Evolutionary conservation across 805 yeast species (phyloP).

Genomic region (Kuraishia piskuri): DNA sequence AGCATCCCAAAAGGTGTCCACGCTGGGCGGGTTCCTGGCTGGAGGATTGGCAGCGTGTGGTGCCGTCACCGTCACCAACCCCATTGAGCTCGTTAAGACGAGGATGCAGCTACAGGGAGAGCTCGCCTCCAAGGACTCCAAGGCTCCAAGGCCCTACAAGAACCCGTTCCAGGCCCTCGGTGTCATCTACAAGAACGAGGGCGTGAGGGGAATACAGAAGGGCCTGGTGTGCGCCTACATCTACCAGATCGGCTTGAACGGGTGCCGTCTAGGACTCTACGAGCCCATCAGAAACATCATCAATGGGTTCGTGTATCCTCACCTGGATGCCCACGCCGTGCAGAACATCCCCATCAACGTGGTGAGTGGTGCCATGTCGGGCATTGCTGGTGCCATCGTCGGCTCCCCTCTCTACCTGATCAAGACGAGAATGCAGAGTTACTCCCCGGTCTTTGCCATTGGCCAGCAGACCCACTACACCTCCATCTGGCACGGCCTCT

Average conservation of each 20-base stretch:
- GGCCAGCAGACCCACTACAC: conserved; percentile 92
- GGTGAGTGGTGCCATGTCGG: conserved; percentile 73
- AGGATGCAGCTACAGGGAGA: conserved; percentile 98
- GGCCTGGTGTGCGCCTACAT: conserved; percentile 85
- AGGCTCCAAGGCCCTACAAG: conserved; percentile 49
- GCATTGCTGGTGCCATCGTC: conserved; percentile 78
- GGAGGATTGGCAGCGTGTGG: conserved; percentile 96
- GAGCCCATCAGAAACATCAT: conserved; percentile 70
- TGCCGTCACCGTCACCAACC: conserved; percentile 95
- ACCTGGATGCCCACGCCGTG: conserved; percentile 34
- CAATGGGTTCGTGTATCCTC: conserved; percentile 48
- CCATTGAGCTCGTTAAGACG: conserved; percentile 90
- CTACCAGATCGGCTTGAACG: conserved; percentile 87
- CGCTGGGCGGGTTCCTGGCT: conserved; percentile 76
- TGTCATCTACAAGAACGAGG: conserved; percentile 71
- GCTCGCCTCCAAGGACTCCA: conserved; percentile 42
- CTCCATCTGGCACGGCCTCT: conserved; percentile 59
- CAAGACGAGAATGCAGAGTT: conserved; percentile 96
- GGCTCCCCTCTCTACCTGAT: conserved; percentile 91
- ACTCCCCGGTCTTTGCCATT: conserved; percentile 51
- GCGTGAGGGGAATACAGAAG: conserved; percentile 79
- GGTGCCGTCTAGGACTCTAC: conserved; percentile 89
- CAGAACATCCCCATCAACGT: conserved; percentile 58
- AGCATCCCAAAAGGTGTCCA: conserved; percentile 53
- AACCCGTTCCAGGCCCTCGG: conserved; percentile 82